Base-by-base conservation (phyloP, 148 eudicot species). In the Pharnaceum exiguum region DNA sequence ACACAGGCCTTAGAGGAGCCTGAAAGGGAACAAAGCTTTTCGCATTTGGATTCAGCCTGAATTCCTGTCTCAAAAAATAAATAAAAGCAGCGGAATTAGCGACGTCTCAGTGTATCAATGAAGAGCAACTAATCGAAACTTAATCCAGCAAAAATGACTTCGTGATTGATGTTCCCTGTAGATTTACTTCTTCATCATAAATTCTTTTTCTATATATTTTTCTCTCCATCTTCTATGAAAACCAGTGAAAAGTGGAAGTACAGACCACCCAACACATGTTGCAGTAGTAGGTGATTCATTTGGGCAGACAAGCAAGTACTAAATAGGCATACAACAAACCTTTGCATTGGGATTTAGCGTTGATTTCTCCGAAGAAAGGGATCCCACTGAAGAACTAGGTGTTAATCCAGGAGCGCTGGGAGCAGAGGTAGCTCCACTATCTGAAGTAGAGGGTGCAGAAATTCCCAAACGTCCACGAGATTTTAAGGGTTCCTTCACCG, bases 291-390 rank as follows among this genome's bases (percentile, higher is more conserved):
- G 37, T 13, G 45, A 23, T n/a, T 27, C 47, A 65, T 1, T 30
- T 22, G 35, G 46, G 43, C 13, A 55, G 27, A 39, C 15, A 19
- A 29, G 28, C 43, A 25, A 61, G 30, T 32, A 23, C 7, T 16
- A 19, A 52, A 42, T 46, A 24, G 47, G 13, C 22, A 48, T 32
- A 46, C 12, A 27, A 10, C 33, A 47, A 52, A 88, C 99, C 96
- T 93, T 93, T 49, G 99, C 99, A 73, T 93, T 75, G 32, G 96
- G 96, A 76, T 93, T 93, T 65, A 93, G 63, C 3, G 82, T 79
- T 36, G 96, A 93, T 59, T 85, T 93, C 55, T 89, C 99, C 4
- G 96, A 93, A 58, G 90, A 68, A 53, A 83, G 46, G n/a, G 96
- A 93, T 66, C 87, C 82, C 65, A 86, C 45, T 29, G 96, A 93